A percentile compares a stretch with the other conserved stretches of the same genome.
These are phyloP conservation scores for Colletotrichum lupini DNA, from an alignment of 2,329 filamentous ascomycete genomes.

Conservation along the genomic window DNA sequence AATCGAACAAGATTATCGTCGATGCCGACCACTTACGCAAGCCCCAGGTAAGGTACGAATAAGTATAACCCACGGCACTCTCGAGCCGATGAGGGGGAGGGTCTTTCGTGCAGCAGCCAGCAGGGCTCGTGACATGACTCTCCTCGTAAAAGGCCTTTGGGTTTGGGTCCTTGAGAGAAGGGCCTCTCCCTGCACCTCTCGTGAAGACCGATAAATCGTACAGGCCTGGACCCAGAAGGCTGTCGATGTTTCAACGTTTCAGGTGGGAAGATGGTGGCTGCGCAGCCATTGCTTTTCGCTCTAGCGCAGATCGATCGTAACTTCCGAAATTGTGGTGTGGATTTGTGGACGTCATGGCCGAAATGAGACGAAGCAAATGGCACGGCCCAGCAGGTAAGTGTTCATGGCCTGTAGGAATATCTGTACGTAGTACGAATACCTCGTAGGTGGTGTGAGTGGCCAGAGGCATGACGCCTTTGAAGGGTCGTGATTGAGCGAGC, in stretches of 20 bases:
- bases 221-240: slow-evolving; percentile 28
- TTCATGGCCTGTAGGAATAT: background rate
- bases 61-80: background rate
- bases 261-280: slow-evolving; percentile 29
- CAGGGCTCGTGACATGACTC: slow-evolving; percentile 21
- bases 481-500: slow-evolving; percentile 5
- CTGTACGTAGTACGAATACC: too few species aligned
- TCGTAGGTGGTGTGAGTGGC: background rate
- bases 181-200: slow-evolving; percentile 12
- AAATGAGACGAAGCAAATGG: slow-evolving; percentile 26
- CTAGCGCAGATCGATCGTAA: slow-evolving; percentile 35
- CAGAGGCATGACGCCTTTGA: background rate
- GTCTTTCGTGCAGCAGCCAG: background rate
- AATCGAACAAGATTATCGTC: background rate
- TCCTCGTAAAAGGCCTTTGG: background rate
- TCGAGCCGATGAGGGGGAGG: slow-evolving; percentile 23
- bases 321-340: slow-evolving; percentile 33
- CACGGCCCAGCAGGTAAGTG: background rate
- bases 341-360: slow-evolving; percentile 30
- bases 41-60: background rate
- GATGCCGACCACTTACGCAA: slow-evolving; percentile 2
- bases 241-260: slow-evolving; percentile 34
- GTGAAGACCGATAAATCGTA: background rate
- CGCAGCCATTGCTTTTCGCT: slow-evolving; percentile 22
- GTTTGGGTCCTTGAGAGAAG: background rate